Evolutionary conservation across 495 filamentous ascomycete species (phyloP).

Genomic region (Penicillium angulare): DNA sequence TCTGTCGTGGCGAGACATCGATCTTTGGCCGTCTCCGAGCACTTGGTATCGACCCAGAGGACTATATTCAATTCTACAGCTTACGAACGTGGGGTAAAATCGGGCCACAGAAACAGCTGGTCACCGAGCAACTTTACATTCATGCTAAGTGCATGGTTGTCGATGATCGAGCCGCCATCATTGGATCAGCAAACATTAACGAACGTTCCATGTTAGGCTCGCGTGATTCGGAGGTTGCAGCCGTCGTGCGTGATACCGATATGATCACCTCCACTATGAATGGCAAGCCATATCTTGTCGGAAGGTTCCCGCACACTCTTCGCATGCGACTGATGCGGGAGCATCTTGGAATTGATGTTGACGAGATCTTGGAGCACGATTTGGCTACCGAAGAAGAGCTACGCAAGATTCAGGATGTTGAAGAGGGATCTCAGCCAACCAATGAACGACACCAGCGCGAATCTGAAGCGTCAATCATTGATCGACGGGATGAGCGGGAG

Average conservation of each 20-base stretch:
- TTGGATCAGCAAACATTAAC: constrained; percentile 98
- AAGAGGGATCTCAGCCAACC: constrained; percentile 27
- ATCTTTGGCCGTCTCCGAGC: constrained; percentile 85
- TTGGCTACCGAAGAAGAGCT: constrained; percentile 46
- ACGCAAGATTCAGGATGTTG: constrained; percentile 40
- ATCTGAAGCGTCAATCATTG: constrained; percentile 36
- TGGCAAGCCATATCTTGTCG: constrained; percentile 82
- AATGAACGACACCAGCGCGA: constrained; percentile 24
- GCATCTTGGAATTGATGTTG: constrained; percentile 92
- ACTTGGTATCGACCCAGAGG: constrained; percentile 88
- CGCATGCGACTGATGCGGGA: constrained; percentile 95
- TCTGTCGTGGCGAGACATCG: constrained; percentile 88
- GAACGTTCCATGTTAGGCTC: constrained; percentile 93
- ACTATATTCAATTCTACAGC: constrained; percentile 95
- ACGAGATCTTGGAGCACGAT: constrained; percentile 84
- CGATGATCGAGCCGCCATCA: constrained; percentile 89
- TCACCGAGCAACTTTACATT: constrained; percentile 97
- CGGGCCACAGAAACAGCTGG: constrained; percentile 73
- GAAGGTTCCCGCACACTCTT: constrained; percentile 88
- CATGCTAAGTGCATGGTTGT: constrained; percentile 98
- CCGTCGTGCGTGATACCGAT: constrained; percentile 89
- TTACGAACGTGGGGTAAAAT: constrained; percentile 92
- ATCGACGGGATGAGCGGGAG: constrained; percentile 49
- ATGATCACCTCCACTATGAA: constrained; percentile 93
- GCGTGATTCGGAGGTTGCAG: constrained; percentile 88